These are phyloP conservation scores for Peronospora belbahrii DNA, from an alignment of 352 stramenopile species.

Conservation along the genomic window DNA sequence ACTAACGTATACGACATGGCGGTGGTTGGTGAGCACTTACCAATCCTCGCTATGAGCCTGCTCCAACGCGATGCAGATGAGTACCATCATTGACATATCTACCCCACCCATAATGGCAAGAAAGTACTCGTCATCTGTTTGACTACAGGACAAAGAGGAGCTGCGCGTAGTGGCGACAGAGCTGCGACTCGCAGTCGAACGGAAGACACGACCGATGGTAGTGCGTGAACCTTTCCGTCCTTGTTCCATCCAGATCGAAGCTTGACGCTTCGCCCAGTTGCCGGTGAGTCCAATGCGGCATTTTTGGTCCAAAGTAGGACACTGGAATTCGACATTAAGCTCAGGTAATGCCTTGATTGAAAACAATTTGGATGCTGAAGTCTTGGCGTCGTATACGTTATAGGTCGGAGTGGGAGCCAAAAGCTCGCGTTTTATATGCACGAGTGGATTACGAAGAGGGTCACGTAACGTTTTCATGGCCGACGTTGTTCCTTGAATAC, in stretches of 20 bases:
- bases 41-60: slow-evolving; percentile 22
- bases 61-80: slow-evolving; percentile 38
- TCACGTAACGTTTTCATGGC: slow-evolving; percentile 33
- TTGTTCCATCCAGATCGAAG: slow-evolving; percentile 31
- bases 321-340: slow-evolving; percentile 27
- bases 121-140: slow-evolving; percentile 28
- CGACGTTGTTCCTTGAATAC: slow-evolving; percentile 27
- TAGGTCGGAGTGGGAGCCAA: slow-evolving; percentile 30
- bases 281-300: slow-evolving; percentile 27
- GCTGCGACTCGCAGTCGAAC: slow-evolving; percentile 13
- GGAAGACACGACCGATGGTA: slow-evolving; percentile 28
- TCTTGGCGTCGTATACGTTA: slow-evolving; percentile 30
- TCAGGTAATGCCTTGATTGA: slow-evolving; percentile 30
- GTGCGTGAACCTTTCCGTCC: slow-evolving; percentile 16
- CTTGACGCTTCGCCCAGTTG: slow-evolving; percentile 25
- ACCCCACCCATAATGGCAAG: slow-evolving; percentile 28
- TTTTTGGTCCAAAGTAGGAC: slow-evolving; percentile 17
- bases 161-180: slow-evolving; percentile 14
- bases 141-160: slow-evolving; percentile 14
- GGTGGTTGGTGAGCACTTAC: slow-evolving; percentile 5
- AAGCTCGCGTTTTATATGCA: slow-evolving; percentile 35
- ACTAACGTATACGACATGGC: slow-evolving; percentile 3
- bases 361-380: slow-evolving; percentile 24
- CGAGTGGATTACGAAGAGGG: slow-evolving; percentile 19
- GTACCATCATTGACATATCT: slow-evolving; percentile 36